Percentiles rank a stretch among this genome's conserved stretches.
phyloP scores from a whole-genome alignment of 345 rosid species.

The Gossypium thurberi region DNA sequence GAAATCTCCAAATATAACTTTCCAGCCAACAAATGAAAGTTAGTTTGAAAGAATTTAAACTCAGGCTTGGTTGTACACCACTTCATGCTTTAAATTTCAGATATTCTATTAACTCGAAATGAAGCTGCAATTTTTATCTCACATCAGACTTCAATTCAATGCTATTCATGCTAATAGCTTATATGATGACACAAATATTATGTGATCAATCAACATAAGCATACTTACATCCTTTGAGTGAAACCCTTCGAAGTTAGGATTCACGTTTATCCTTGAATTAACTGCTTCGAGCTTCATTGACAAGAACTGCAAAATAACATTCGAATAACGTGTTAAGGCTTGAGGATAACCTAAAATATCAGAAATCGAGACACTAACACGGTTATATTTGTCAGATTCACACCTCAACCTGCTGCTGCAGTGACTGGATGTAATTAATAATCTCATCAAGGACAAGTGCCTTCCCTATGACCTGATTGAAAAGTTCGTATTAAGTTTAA shows the following conservation, averaged over 20 bases:
- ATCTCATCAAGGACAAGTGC: conserved; percentile 98
- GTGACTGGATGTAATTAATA: conserved; percentile 88
- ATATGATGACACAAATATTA: not conserved
- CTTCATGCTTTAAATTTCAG: not conserved
- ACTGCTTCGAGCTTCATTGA: conserved; percentile 96
- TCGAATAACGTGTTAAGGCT: conserved; percentile 3
- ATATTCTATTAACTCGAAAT: not conserved
- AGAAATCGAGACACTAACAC: not conserved
- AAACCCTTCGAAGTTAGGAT: conserved; percentile 26
- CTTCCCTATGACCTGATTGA: conserved; percentile 81
- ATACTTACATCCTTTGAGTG: conserved; percentile 66
- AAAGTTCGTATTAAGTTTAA: not conserved
- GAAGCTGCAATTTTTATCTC: not conserved
- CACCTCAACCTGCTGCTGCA: conserved; percentile 97
- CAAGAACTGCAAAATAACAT: conserved; percentile 53
- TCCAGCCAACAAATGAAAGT: not conserved
- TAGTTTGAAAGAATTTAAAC: not conserved
- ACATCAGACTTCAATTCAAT: not conserved
- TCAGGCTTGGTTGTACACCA: not conserved
- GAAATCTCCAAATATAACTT: not conserved
- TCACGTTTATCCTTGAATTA: conserved; percentile 50
- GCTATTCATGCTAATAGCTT: not conserved
- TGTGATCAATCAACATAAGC: not conserved
- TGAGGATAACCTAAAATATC: not conserved
- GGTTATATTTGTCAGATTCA: not conserved